Conservation (phyloP, 441 rosid species). For the Jatropha podagrica region DNA sequence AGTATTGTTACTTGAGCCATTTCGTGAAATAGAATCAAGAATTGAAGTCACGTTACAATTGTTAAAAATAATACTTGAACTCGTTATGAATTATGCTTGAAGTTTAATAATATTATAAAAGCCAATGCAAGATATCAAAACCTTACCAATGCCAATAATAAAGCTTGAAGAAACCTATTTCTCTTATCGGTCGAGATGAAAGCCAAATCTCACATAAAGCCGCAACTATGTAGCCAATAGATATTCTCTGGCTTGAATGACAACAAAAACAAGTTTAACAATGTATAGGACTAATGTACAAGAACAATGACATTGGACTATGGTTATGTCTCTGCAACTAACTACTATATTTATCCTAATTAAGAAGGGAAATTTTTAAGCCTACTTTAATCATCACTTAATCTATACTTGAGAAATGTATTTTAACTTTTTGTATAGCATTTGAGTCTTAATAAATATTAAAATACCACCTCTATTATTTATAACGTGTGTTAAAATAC, state of each 20-base stretch:
- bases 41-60: no score
- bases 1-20: not conserved
- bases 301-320: not conserved
- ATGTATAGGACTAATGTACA: not conserved
- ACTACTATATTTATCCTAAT: no score
- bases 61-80: no score
- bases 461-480: no score
- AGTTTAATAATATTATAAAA: not conserved
- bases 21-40: no score
- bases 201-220: conserved; percentile 41
- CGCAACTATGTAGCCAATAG: conserved; percentile 31
- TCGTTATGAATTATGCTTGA: not conserved
- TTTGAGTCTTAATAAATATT: no score
- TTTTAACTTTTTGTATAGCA: no score
- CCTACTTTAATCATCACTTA: no score
- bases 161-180: conserved; percentile 20
- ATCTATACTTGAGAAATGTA: no score
- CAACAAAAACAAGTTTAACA: conserved; percentile 23
- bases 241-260: conserved; percentile 38
- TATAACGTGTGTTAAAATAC: no score
- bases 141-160: conserved; percentile 34
- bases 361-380: no score
- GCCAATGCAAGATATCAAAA: conserved; percentile 3
- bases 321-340: no score
- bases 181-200: conserved; percentile 24